These are phyloP conservation scores for Metschnikowia cubensis DNA, from an alignment of 805 yeast genomes.

Conservation along the genomic window DNA sequence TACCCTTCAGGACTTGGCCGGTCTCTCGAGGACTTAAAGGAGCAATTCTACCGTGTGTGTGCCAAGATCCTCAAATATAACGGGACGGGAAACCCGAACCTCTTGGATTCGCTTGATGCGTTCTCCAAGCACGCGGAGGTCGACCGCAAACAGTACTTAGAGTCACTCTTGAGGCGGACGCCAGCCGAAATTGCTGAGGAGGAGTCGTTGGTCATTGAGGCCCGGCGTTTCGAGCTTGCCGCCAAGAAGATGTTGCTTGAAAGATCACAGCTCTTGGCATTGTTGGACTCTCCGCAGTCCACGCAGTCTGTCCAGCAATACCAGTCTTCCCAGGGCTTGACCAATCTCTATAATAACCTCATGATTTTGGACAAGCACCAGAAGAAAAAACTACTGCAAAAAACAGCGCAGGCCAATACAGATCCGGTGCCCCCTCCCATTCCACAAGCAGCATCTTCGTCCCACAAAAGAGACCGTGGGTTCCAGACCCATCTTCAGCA, in stretches of 20 bases:
- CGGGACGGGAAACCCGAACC: conserved; percentile 38
- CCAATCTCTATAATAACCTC: conserved; percentile 77
- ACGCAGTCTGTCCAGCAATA: conserved; percentile 73
- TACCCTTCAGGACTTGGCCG: conserved; percentile 37
- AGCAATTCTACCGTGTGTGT: conserved; percentile 70
- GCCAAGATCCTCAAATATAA: conserved; percentile 42
- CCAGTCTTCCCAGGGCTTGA: conserved; percentile 80
- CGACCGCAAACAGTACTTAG: conserved; percentile 77
- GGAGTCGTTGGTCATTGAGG: conserved; percentile 88
- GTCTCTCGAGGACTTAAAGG: conserved; percentile 75
- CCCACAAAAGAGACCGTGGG: conserved; percentile 36
- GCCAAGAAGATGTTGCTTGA: conserved; percentile 86
- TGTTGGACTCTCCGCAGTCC: conserved; percentile 82
- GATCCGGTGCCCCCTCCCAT: conserved; percentile 58
- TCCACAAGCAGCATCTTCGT: conserved; percentile 50
- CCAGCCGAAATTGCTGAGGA: conserved; percentile 99
- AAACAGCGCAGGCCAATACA: conserved; percentile 17
- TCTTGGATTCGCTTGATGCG: conserved; percentile 58
- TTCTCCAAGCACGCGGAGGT: conserved; percentile 69
- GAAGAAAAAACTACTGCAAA: conserved; percentile 49
- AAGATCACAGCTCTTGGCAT: conserved; percentile 68
- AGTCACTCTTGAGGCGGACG: conserved; percentile 70
- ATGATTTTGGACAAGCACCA: conserved; percentile 64
- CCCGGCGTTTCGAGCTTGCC: conserved; percentile 85
- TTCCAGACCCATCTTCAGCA: conserved; percentile 47